Conservation (phyloP, 331 rosid species). For the Telfairia occidentalis region DNA sequence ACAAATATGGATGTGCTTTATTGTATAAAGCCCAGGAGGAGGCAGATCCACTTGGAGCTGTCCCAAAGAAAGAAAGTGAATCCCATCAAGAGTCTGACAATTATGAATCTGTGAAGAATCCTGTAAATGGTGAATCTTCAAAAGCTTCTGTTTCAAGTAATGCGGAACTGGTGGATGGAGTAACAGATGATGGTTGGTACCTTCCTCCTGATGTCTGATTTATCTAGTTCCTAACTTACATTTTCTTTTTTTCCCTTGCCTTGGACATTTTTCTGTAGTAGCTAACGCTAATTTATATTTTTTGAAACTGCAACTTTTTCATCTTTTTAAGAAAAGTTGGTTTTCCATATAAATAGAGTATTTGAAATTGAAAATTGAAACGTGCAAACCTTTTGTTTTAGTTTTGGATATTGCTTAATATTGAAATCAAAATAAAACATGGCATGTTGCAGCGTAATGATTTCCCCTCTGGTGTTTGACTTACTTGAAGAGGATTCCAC, state of each 20-base stretch:
- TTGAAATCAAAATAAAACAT: neutral
- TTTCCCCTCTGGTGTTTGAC: neutral
- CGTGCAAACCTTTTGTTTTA: neutral
- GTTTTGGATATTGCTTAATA: neutral
- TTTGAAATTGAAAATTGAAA: neutral
- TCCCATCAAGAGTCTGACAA: slow-evolving; percentile 46
- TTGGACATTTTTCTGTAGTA: neutral
- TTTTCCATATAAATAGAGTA: neutral
- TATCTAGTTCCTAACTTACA: neutral
- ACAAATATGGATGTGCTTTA: slow-evolving; percentile 78
- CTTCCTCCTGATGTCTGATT: slow-evolving; percentile 5
- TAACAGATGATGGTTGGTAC: slow-evolving; percentile 46
- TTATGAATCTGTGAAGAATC: slow-evolving; percentile 44
- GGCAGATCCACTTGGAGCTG: slow-evolving; percentile 74
- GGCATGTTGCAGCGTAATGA: neutral
- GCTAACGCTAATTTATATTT: neutral
- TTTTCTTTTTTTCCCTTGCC: neutral
- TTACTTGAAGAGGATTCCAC: neutral
- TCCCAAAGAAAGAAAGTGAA: slow-evolving; percentile 64
- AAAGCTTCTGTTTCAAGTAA: slow-evolving; percentile 44
- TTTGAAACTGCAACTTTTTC: neutral
- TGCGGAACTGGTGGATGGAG: slow-evolving; percentile 43
- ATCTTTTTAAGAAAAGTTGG: neutral
- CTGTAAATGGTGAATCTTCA: slow-evolving; percentile 53
- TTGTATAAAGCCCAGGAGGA: slow-evolving; percentile 96